phyloP scores from a whole-genome alignment of 768 basidiomycete species.

The Psilocybe tampanensis region DNA sequence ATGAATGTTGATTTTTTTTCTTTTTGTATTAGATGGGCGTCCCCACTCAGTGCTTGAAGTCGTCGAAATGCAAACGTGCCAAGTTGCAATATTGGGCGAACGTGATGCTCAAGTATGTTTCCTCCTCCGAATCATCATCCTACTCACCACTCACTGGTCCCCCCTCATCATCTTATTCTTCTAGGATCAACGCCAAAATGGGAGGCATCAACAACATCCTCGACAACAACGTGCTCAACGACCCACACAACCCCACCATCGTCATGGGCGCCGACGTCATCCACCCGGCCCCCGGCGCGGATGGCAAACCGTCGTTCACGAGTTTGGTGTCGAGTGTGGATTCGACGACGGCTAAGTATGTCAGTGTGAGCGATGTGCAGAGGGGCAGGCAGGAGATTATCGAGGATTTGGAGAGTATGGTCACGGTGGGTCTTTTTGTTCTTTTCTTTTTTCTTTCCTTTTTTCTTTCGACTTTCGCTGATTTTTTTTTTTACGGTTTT shows the following conservation, averaged over 20 bases:
- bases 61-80: slow-evolving; percentile 60
- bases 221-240: slow-evolving; percentile 50
- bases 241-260: slow-evolving; percentile 72
- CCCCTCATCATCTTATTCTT: background rate
- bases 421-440: slow-evolving; percentile 38
- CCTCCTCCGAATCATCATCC: background rate
- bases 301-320: slow-evolving; percentile 78
- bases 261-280: slow-evolving; percentile 87
- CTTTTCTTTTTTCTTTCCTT: background rate
- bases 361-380: slow-evolving; percentile 61
- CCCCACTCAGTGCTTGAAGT: slow-evolving; percentile 79
- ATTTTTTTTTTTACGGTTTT: slow-evolving; percentile 40
- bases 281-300: slow-evolving; percentile 79
- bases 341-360: slow-evolving; percentile 68
- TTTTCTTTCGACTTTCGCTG: background rate
- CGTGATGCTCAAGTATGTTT: slow-evolving; percentile 72
- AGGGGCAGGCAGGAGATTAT: slow-evolving; percentile 74
- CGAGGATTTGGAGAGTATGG: slow-evolving; percentile 66
- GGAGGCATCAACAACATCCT: slow-evolving; percentile 82
- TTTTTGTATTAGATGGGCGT: slow-evolving; percentile 58
- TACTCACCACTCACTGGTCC: background rate
- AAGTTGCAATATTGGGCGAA: slow-evolving; percentile 83
- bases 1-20: background rate
- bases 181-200: slow-evolving; percentile 80
- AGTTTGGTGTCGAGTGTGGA: slow-evolving; percentile 81